Evolutionary conservation across 495 filamentous ascomycete genomes (phyloP).

Genomic region (Lindgomyces ingoldianus): DNA sequence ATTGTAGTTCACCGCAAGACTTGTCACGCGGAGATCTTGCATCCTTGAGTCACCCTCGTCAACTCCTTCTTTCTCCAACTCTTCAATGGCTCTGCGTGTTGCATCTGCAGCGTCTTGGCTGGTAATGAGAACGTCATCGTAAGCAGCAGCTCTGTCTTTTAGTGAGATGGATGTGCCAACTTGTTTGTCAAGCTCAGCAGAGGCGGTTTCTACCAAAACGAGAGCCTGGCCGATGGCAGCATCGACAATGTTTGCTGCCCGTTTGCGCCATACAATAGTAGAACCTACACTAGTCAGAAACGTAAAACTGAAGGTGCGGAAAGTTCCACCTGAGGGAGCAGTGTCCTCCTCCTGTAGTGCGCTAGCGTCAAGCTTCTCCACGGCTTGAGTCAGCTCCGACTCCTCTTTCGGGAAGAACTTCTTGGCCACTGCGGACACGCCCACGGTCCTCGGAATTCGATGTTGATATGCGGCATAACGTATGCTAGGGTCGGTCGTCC

Average conservation of each 20-base stretch:
- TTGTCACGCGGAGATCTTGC: conserved; percentile 90
- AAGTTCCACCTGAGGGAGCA: conserved; percentile 56
- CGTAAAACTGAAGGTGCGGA: too few species aligned
- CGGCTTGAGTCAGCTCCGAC: conserved; percentile 59
- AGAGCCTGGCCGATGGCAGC: conserved; percentile 83
- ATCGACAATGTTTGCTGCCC: conserved; percentile 86
- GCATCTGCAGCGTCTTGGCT: conserved; percentile 95
- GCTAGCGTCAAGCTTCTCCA: conserved; percentile 72
- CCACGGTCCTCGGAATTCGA: conserved; percentile 71
- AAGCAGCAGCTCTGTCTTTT: conserved; percentile 72
- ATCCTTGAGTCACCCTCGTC: conserved; percentile 81
- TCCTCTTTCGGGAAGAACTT: conserved; percentile 69
- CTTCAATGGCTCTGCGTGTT: conserved; percentile 89
- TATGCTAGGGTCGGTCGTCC: conserved; percentile 89
- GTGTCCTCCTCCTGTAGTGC: conserved; percentile 63
- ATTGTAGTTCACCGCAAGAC: conserved; percentile 88
- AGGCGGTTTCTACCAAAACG: conserved; percentile 58
- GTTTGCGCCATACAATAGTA: conserved; percentile 82
- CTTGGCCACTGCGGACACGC: conserved; percentile 73
- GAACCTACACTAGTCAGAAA: conserved; percentile 43
- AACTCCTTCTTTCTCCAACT: conserved; percentile 77
- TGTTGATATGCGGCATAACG: conserved; percentile 92
- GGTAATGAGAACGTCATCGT: conserved; percentile 84
- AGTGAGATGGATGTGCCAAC: conserved; percentile 57
- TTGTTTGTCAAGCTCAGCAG: conserved; percentile 57